Conservation (phyloP, 441 rosid genomes). For the Adansonia rubrostipa region DNA sequence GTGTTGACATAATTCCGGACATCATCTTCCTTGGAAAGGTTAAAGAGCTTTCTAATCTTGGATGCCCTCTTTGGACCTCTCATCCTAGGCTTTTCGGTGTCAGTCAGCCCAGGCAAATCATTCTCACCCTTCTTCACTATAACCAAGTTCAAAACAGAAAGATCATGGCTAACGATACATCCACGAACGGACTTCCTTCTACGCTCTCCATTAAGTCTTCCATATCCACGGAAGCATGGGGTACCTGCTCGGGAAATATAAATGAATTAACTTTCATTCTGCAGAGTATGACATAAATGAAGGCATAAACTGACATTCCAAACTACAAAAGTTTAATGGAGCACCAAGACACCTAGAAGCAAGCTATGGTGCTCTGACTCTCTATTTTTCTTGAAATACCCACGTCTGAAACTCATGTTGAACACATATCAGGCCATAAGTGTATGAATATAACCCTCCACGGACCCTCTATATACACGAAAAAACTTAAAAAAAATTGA, state of each 20-base stretch:
- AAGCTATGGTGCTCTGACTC: no score
- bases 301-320: not conserved
- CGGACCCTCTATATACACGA: no score
- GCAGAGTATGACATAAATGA: not conserved
- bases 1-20: slow-evolving; percentile 61
- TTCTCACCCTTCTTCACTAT: slow-evolving; percentile 64
- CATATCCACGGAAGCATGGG: slow-evolving; percentile 60
- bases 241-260: slow-evolving; percentile 40
- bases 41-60: slow-evolving; percentile 56
- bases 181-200: slow-evolving; percentile 69
- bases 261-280: not conserved
- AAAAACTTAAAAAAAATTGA: no score
- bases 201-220: slow-evolving; percentile 62
- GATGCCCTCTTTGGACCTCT: slow-evolving; percentile 64
- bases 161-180: slow-evolving; percentile 61
- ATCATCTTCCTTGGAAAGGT: slow-evolving; percentile 62
- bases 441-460: no score
- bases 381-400: no score
- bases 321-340: not conserved
- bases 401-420: no score
- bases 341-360: not conserved
- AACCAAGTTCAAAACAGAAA: slow-evolving; percentile 58
- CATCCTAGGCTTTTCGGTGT: slow-evolving; percentile 60
- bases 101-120: slow-evolving; percentile 61
- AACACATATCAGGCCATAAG: no score